These are phyloP conservation scores for Mimosa bimucronata DNA, from an alignment of 306 rosid species.

Conservation along the genomic window DNA sequence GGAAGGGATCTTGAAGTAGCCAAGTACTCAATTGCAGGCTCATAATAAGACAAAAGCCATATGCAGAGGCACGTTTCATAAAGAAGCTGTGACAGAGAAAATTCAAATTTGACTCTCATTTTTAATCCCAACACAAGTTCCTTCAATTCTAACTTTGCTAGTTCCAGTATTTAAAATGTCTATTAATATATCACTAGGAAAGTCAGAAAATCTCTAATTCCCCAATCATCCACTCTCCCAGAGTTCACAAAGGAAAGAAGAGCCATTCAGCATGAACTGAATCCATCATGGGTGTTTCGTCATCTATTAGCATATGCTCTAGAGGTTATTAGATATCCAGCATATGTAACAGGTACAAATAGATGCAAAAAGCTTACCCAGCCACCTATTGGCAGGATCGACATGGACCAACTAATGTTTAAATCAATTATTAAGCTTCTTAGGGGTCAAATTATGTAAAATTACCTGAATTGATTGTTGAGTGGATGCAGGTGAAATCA, in stretches of 20 bases:
- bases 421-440: conserved; percentile 27
- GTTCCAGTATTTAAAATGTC: not conserved
- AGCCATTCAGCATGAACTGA: conserved; percentile 17
- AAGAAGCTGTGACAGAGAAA: conserved; percentile 73
- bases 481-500: conserved; percentile 92
- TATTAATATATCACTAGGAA: conserved; percentile 18
- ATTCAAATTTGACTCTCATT: conserved; percentile 35
- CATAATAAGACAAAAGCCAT: conserved; percentile 95
- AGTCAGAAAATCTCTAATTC: conserved; percentile 28
- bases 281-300: conserved; percentile 24
- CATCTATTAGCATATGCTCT: conserved; percentile 23
- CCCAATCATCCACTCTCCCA: not conserved
- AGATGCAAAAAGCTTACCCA: conserved; percentile 33
- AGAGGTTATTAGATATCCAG: conserved; percentile 29
- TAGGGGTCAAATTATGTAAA: conserved; percentile 19
- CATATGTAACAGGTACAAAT: conserved; percentile 19
- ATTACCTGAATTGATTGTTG: conserved; percentile 96
- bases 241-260: conserved; percentile 12
- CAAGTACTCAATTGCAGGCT: conserved; percentile 91
- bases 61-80: conserved; percentile 94
- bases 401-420: conserved; percentile 5
- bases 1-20: conserved; percentile 95
- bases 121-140: conserved; percentile 1
- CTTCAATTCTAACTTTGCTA: conserved; percentile 9
- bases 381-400: conserved; percentile 28